Evolutionary conservation across 208 protist species (phyloP).

Genomic region (Angomonas desouzai): DNA sequence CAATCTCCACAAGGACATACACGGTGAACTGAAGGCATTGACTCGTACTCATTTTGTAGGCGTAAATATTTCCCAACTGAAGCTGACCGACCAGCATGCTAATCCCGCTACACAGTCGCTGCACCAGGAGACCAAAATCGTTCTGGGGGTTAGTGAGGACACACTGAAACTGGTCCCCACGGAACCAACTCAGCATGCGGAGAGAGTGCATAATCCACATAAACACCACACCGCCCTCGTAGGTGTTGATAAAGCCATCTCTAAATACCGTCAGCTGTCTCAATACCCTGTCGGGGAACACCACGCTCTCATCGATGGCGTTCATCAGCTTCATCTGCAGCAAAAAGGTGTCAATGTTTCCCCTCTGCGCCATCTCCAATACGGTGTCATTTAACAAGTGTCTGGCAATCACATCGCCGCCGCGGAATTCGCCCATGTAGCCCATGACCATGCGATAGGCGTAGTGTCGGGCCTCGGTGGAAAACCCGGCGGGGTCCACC

Average conservation of each 20-base stretch:
- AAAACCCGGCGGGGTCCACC: not conserved
- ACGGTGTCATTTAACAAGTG: not conserved
- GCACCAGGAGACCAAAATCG: not conserved
- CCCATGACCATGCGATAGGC: not conserved
- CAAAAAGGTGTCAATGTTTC: not conserved
- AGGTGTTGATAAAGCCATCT: conserved; percentile 2
- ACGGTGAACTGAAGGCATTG: not conserved
- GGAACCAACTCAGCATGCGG: not conserved
- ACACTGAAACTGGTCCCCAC: conserved; percentile 1
- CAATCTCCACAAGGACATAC: not conserved
- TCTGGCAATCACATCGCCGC: not conserved
- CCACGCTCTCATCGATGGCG: not conserved
- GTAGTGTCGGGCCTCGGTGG: not conserved
- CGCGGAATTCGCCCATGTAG: not conserved
- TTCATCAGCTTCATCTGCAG: conserved; percentile 1
- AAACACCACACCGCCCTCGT: conserved; percentile 1
- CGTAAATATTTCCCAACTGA: not conserved
- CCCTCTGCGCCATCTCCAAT: not conserved
- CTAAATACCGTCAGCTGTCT: not conserved
- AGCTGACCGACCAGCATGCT: not conserved
- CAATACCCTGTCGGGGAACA: not conserved
- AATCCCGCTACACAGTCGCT: not conserved
- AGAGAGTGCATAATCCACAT: not conserved
- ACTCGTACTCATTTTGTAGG: conserved; percentile 4
- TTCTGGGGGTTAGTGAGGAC: not conserved